Base-by-base conservation (phyloP, 2,329 filamentous ascomycete species). In the Fusarium udum region DNA sequence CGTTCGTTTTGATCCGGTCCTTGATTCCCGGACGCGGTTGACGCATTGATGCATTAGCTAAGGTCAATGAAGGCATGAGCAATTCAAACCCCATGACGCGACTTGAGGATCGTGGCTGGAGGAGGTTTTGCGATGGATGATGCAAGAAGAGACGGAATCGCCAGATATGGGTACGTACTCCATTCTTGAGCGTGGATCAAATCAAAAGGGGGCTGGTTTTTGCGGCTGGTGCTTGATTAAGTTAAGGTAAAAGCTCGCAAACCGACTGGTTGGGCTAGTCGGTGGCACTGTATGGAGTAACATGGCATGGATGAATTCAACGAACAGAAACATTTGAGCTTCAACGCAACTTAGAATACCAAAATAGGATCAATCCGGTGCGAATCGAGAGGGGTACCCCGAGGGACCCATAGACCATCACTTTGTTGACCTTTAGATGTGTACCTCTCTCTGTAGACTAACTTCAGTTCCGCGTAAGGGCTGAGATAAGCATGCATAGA, bases 241-340 rank as follows among this genome's bases (percentile, higher is more conserved):
- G 46, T 55, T n/a, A 55, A 55, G 36, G 34, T 55, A 55, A 55
- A 55, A 55, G 51, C 37, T 59, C 46, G 32, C 40, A 53, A 59
- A 74, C 48, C 45, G 45, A 72, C 51, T 68, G 67, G 71, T 60
- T 69, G 63, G 51, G 67, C 56, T 63, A 69, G 71, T 72, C 60
- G 71, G 64, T 63, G 68, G 65, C 68, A 74, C 71, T 74, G 71
- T 72, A 74, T 67, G 72, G 72, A 66, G 61, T 73, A 70, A 55
- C 62, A 72, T 74, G 64, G 71, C 56, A 62, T 69, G 67, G 62
- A 72, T 68, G 71, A 49, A 73, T 74, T 73, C 66, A 69, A 67
- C 69, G 68, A 60, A 74, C 69, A 69, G 37, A 60, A 60, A 64
- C 56, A 55, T 53, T 72, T 72, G 40, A 72, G 64, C 71, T 73